Percentiles rank a stretch among this genome's conserved stretches.
phyloP scores from a whole-genome alignment of 2,329 filamentous ascomycete species.

The Dothideomycetes sp. region DNA sequence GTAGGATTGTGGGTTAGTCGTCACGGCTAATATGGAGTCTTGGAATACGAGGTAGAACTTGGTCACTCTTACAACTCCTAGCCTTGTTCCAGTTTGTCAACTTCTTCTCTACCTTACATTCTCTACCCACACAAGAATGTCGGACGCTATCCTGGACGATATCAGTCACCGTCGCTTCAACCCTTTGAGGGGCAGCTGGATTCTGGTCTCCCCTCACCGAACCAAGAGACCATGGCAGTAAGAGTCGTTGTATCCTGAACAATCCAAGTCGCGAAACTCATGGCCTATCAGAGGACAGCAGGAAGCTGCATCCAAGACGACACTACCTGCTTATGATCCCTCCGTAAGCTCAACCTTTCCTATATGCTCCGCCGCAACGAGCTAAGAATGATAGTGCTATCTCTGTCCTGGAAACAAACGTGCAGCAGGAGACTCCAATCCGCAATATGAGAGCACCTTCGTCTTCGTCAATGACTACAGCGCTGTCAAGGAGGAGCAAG shows the following conservation, averaged over 20 bases:
- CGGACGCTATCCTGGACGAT: slow-evolving; percentile 62
- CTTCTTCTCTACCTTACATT: too few relatives aligned
- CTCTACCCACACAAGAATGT: too few relatives aligned
- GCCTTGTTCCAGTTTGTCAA: too few relatives aligned
- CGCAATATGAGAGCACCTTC: slow-evolving; percentile 77
- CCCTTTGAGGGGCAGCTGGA: slow-evolving; percentile 78
- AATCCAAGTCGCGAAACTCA: slow-evolving; percentile 5
- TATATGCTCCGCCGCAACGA: slow-evolving; percentile 2
- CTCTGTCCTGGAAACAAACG: slow-evolving; percentile 86
- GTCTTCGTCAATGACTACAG: slow-evolving; percentile 97
- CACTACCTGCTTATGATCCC: slow-evolving; percentile 68
- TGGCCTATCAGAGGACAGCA: slow-evolving; percentile 33
- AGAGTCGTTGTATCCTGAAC: too few relatives aligned
- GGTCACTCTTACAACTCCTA: too few relatives aligned
- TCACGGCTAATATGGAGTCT: too few relatives aligned
- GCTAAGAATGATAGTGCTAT: slow-evolving; percentile 58
- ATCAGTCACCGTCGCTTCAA: slow-evolving; percentile 96
- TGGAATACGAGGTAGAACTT: too few relatives aligned
- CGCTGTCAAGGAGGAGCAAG: slow-evolving; percentile 88
- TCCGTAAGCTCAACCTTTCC: slow-evolving; percentile 26
- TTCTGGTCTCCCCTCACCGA: slow-evolving; percentile 89
- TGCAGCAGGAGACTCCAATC: slow-evolving; percentile 78
- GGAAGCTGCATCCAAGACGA: slow-evolving; percentile 38
- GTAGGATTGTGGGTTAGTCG: too few relatives aligned
- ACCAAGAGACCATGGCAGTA: slow-evolving; percentile 98